Evolutionary conservation across 1,284 basidiomycete species (phyloP), one percentile per base, ranked within the genome.

Genomic region (Thelephora terrestris): DNA sequence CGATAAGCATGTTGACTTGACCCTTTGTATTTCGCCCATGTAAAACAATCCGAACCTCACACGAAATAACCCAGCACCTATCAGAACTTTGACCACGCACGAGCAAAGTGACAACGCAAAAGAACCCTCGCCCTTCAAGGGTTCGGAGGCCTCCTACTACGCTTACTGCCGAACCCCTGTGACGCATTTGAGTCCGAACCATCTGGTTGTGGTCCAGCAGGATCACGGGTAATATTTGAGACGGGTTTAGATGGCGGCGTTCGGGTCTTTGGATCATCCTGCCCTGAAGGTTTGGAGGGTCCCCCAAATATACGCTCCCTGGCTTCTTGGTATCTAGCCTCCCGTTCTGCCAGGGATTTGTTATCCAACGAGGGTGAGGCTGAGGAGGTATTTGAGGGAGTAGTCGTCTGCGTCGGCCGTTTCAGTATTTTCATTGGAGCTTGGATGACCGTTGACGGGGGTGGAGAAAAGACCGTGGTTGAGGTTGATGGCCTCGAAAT

Each of bases 321-420:
- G 3, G 68, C 67, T 6, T 66, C 66, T 29, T 67, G 61, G 50
- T 70, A 70, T 36, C 65, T 59, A 18, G 65, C 67, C 49, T 66
- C 66, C 23, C 66, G 59, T 49, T 65, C 66, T 0, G 65, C 62
- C 29, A 64, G 62, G 9, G 29, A 10, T 10, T 32, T 6, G 7
- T 6, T 6, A 32, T 10, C 29, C 9, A 12, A 12, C 29, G 29
- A 32, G 29, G 29, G 29, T 9, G 38, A 40, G 18, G 12, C 23
- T 5, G 38, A 40, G 3, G 64, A 55, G 43, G 59, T 60, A 20
- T 2, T 42, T 12, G 39, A 20, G 39, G 21, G 20, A 42, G 12
- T 40, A 4, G 38, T 23, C 9, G 21, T 25, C 4, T 58, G 52
- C 3, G 59, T 52, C 1, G 65, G 61, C 21, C 68, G 62, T 52